Evolutionary conservation across 306 rosid species (phyloP).

Genomic region (Fragaria nilgerrensis): DNA sequence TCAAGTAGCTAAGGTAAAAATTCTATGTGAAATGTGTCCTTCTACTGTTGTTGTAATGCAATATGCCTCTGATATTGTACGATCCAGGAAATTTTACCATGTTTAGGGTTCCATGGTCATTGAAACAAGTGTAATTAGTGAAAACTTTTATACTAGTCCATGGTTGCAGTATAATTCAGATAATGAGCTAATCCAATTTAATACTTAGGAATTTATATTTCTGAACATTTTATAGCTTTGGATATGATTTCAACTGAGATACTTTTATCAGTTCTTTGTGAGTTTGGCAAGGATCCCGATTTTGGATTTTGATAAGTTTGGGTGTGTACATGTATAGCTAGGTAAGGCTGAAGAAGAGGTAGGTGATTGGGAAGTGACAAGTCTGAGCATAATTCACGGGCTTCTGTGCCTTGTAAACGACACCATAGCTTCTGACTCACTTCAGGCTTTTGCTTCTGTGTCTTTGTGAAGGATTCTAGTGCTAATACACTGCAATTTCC

Average conservation of each 20-base stretch:
- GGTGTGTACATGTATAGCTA: neutral
- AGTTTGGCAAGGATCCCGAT: neutral
- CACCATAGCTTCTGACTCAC: neutral
- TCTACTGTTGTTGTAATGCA: neutral
- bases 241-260: neutral
- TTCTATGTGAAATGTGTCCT: neutral
- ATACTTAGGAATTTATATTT: neutral
- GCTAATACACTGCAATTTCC: neutral
- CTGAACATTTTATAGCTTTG: too few species aligned
- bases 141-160: neutral
- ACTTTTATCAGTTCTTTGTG: neutral
- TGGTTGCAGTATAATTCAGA: neutral
- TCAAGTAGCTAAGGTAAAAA: neutral
- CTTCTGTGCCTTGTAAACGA: neutral
- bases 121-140: neutral
- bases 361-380: neutral
- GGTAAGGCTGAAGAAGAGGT: neutral
- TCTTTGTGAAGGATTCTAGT: neutral
- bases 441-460: slow-evolving; percentile 6
- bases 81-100: neutral
- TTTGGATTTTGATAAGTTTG: neutral
- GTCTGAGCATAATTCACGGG: slow-evolving; percentile 14
- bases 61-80: too few species aligned
- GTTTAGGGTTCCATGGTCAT: neutral
- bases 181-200: neutral